Evolutionary conservation across 148 eudicot genomes (phyloP).

Genomic region (Fagopyrum homotropicum): DNA sequence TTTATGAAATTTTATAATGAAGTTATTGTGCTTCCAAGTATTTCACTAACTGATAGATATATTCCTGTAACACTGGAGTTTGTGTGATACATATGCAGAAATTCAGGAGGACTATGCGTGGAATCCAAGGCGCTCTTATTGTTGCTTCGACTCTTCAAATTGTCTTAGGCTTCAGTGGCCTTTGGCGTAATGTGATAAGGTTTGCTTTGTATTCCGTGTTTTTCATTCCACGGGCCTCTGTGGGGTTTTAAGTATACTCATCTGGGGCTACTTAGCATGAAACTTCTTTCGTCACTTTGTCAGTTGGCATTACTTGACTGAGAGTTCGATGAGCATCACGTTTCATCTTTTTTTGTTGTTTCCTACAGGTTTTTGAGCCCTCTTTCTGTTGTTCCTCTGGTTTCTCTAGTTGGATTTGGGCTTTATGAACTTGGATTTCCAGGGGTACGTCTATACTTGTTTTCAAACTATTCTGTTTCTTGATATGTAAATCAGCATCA

Average conservation of each 20-base stretch:
- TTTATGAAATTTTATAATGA: no score
- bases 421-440: constrained; percentile 97
- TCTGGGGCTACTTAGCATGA: no score
- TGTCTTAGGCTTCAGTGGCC: constrained; percentile 66
- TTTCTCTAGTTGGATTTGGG: constrained; percentile 88
- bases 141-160: constrained; percentile 94
- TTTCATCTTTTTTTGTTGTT: background rate
- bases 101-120: constrained; percentile 77
- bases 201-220: background rate
- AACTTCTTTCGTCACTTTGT: no score
- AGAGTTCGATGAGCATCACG: no score
- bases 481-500: background rate
- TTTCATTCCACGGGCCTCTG: background rate
- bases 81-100: constrained; percentile 32
- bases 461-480: background rate
- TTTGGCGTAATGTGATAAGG: constrained; percentile 12
- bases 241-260: background rate
- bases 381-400: constrained; percentile 88
- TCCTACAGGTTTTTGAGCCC: constrained; percentile 71
- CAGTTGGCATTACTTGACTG: no score
- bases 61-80: background rate
- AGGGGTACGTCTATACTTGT: constrained; percentile 44
- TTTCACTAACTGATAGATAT: no score
- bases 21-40: no score
- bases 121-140: constrained; percentile 92